Percentiles rank a stretch among this genome's conserved stretches.
Conservation (phyloP, 805 yeast species). For the Candida nemodendra region DNA sequence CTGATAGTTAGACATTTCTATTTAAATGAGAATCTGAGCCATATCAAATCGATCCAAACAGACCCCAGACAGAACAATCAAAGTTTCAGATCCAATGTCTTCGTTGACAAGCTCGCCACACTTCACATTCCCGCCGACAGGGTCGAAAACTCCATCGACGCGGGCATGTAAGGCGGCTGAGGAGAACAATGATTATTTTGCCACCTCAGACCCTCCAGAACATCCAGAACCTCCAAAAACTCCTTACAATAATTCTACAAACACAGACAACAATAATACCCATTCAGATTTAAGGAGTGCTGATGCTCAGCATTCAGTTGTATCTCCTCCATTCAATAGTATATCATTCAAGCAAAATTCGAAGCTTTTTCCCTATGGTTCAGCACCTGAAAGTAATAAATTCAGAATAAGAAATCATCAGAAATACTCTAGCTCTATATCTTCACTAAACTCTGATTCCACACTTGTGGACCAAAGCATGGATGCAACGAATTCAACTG, state of each 20-base stretch:
- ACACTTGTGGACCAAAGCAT: slow-evolving; percentile 16
- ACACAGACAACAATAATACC: neutral
- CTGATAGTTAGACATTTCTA: too few species aligned
- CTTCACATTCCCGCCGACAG: slow-evolving; percentile 4
- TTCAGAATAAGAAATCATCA: slow-evolving; percentile 8
- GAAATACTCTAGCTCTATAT: slow-evolving; percentile 19
- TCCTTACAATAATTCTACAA: neutral
- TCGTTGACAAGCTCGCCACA: slow-evolving; percentile 8
- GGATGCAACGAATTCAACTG: neutral
- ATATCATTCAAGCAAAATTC: neutral
- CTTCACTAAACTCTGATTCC: slow-evolving; percentile 21
- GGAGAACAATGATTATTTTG: slow-evolving; percentile 3
- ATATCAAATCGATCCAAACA: too few species aligned
- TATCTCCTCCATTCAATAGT: neutral
- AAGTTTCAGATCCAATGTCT: neutral
- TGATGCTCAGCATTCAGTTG: neutral
- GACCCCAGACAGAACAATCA: too few species aligned
- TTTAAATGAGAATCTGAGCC: too few species aligned
- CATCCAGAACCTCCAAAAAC: slow-evolving; percentile 1
- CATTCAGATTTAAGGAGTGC: neutral
- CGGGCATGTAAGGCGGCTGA: neutral
- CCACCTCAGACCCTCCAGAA: slow-evolving; percentile 1
- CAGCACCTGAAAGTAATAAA: neutral
- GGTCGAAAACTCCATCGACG: neutral
- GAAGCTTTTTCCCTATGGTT: neutral